A percentile compares a stretch with the other conserved stretches of the same genome.
Conservation (phyloP, 2,329 filamentous ascomycete species). For the Cladophialophora exuberans region DNA sequence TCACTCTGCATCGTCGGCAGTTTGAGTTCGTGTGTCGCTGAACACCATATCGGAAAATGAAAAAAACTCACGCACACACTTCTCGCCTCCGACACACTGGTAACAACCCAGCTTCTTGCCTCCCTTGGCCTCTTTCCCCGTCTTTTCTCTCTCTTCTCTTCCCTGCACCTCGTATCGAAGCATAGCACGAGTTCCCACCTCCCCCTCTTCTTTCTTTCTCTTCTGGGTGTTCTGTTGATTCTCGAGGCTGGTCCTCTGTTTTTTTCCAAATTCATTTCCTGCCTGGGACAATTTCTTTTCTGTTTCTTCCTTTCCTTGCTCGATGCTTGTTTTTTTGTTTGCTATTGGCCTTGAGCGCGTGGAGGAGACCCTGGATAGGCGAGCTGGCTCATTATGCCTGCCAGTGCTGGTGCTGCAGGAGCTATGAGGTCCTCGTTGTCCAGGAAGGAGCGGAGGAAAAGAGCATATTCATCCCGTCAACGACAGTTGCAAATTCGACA, state of each 20-base stretch:
- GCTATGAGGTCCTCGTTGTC: too few relatives aligned
- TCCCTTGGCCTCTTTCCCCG: neutral
- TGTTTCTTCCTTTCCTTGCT: neutral
- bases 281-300: too few relatives aligned
- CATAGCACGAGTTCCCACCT: neutral
- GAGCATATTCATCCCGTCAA: neutral
- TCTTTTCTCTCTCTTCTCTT: neutral
- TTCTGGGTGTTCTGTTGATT: too few relatives aligned
- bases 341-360: neutral
- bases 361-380: neutral
- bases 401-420: too few relatives aligned
- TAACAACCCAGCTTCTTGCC: too few relatives aligned
- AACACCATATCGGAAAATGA: neutral
- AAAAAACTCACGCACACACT: neutral
- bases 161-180: conserved; percentile 3
- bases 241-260: conserved; percentile 13
- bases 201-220: neutral
- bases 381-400: neutral
- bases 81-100: too few relatives aligned
- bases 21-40: neutral
- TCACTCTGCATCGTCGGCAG: neutral
- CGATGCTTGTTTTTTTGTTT: neutral
- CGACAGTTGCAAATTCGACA: neutral
- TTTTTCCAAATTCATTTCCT: neutral
- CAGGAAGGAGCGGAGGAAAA: neutral